Evolutionary conservation across 331 rosid genomes (phyloP).

Genomic region (Quercus lobata): DNA sequence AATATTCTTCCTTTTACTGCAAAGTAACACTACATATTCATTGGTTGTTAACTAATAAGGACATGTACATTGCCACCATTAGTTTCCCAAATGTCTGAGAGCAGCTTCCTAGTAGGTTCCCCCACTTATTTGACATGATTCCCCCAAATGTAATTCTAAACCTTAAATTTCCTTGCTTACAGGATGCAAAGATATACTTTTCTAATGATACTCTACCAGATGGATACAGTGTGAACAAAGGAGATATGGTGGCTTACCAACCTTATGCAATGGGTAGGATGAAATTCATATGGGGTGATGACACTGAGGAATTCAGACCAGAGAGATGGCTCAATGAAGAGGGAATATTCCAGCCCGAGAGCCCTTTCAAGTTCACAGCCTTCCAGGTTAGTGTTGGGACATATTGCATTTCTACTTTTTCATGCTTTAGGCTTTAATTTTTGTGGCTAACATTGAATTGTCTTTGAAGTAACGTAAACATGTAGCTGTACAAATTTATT

Average conservation of each 20-base stretch:
- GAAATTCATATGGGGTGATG: conserved; percentile 62
- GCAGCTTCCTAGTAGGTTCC: background rate
- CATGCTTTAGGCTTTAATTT: background rate
- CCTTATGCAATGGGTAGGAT: too few relatives aligned
- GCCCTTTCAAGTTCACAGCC: conserved; percentile 39
- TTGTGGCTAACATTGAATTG: too few relatives aligned
- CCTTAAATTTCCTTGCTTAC: conserved; percentile 3
- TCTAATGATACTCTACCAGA: too few relatives aligned
- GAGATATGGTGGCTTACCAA: too few relatives aligned
- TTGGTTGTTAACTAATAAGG: background rate
- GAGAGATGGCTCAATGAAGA: conserved; percentile 74
- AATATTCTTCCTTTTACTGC: too few relatives aligned
- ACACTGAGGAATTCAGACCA: conserved; percentile 76
- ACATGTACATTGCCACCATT: background rate
- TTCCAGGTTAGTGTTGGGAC: conserved; percentile 20
- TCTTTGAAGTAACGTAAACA: too few relatives aligned
- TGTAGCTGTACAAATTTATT: too few relatives aligned
- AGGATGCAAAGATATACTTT: too few relatives aligned
- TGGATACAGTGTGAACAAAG: too few relatives aligned
- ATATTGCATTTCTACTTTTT: background rate
- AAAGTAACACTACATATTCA: too few relatives aligned
- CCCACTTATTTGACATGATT: background rate
- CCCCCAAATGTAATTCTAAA: background rate
- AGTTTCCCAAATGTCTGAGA: background rate
- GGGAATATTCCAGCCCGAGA: conserved; percentile 55